Evolutionary conservation across 176 grass and related monocot species (phyloP), one percentile per base, ranked within the genome.

Genomic region (Pontederia crassipes): DNA sequence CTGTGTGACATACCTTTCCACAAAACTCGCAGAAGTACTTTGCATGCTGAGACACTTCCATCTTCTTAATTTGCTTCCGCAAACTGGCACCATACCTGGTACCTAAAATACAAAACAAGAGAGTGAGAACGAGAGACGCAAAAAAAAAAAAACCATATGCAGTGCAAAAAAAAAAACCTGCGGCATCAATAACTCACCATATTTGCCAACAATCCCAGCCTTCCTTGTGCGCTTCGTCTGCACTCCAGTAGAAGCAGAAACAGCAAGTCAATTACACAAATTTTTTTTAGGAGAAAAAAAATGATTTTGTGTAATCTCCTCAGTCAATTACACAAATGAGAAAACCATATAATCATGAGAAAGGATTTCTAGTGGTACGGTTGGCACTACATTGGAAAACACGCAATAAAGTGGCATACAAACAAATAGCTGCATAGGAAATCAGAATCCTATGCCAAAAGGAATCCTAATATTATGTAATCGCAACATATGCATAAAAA

Each of bases 21-120:
- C 64, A 66, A 11, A 66, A 66, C 24, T 66, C 64, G 32, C 64
- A 66, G 27, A 66, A 66, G 24, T 66, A 66, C 11, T 66, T 66
- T n/a, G 64, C 64, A 66, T 66, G 64, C 64, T 66, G 64, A 35
- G 64, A 66, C 14, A 66, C 64, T 52, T 66, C 64, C 64, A 66
- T 66, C 28, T 66, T 66, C 49, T 66, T 66, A 24, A 66, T 66
- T 66, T 66, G 64, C 49, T 66, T 66, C 12, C 64, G 64, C 49
- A 66, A 16, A 52, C 64, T 66, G 14, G 64, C 64, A 66, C 64
- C 64, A 66, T 66, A 66, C 28, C 64, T 53, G 48, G 64, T 66
- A 52, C 64, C 64, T 66, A 48, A 28, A 66, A 4, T 12, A 46
- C 8, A 59, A 3, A 59, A 59, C 26, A 45, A n/a, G 1, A 7